A percentile compares a stretch with the other conserved stretches of the same genome.
Evolutionary conservation across 1,284 basidiomycete species (phyloP).

Genomic region (Apiotrichum sp.): DNA sequence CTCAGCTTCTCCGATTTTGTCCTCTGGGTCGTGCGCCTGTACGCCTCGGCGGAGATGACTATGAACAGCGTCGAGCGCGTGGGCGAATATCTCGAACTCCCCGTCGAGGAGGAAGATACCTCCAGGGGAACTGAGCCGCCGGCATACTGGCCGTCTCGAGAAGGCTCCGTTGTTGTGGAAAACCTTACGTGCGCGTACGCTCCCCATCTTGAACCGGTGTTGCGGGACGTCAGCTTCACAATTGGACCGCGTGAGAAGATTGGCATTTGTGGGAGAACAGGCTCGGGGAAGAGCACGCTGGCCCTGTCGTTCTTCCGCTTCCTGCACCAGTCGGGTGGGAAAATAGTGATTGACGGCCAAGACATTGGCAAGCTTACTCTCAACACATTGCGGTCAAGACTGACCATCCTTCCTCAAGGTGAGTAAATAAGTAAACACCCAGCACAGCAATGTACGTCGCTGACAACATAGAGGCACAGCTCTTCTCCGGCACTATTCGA

Average conservation of each 20-base stretch:
- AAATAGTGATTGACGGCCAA: slow-evolving; percentile 48
- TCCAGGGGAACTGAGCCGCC: slow-evolving; percentile 49
- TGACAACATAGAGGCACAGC: slow-evolving; percentile 40
- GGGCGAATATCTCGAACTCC: slow-evolving; percentile 48
- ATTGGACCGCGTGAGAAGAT: slow-evolving; percentile 51
- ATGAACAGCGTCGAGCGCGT: slow-evolving; percentile 50
- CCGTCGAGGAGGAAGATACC: slow-evolving; percentile 48
- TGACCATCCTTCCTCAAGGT: slow-evolving; percentile 53
- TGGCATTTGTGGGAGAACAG: slow-evolving; percentile 53
- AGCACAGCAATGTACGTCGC: background rate
- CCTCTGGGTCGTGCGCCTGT: slow-evolving; percentile 50
- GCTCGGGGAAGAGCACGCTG: slow-evolving; percentile 45
- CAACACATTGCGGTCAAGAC: slow-evolving; percentile 48
- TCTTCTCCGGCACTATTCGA: slow-evolving; percentile 48
- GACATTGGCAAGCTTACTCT: slow-evolving; percentile 51
- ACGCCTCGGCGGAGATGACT: slow-evolving; percentile 48
- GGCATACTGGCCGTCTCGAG: slow-evolving; percentile 49
- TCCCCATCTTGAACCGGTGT: slow-evolving; percentile 49
- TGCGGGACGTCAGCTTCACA: slow-evolving; percentile 50
- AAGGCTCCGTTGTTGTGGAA: slow-evolving; percentile 48
- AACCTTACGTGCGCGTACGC: slow-evolving; percentile 50
- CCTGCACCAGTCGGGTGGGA: slow-evolving; percentile 46
- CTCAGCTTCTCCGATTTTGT: slow-evolving; percentile 49
- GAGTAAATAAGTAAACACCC: slow-evolving; percentile 1
- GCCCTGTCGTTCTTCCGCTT: slow-evolving; percentile 52